Percentiles rank a stretch among this genome's conserved stretches.
phyloP scores from a whole-genome alignment of 345 rosid species.

The Eucalyptus camaldulensis region DNA sequence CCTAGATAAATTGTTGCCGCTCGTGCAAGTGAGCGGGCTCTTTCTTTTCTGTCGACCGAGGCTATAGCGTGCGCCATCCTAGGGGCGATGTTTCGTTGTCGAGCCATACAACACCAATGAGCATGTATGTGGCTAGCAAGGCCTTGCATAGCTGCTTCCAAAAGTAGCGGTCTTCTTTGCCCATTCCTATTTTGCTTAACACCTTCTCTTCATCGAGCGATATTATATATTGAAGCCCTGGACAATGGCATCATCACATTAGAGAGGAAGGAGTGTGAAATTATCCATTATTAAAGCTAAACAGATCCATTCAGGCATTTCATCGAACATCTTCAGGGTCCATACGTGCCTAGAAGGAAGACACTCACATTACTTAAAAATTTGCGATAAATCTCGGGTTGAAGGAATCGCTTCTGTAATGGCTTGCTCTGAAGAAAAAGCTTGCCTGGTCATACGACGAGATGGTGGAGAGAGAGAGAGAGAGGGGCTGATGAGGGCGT shows the following conservation, averaged over 20 bases:
- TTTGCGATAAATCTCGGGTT: neutral
- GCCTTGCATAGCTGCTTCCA: slow-evolving; percentile 86
- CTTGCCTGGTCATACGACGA: neutral
- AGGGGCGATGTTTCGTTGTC: slow-evolving; percentile 70
- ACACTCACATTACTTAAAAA: neutral
- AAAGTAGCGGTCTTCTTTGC: slow-evolving; percentile 48
- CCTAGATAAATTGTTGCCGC: slow-evolving; percentile 62
- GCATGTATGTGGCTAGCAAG: slow-evolving; percentile 51
- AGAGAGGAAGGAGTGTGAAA: neutral
- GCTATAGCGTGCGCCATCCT: slow-evolving; percentile 86
- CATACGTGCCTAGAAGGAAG: too few relatives aligned
- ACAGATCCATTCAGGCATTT: slow-evolving; percentile 1
- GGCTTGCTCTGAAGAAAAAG: neutral
- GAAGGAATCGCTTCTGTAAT: neutral
- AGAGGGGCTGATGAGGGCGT: neutral
- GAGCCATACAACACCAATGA: slow-evolving; percentile 49
- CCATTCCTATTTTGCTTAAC: slow-evolving; percentile 55
- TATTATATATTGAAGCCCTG: too few relatives aligned
- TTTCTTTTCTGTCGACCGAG: slow-evolving; percentile 63
- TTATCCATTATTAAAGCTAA: neutral
- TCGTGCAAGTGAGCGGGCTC: slow-evolving; percentile 67
- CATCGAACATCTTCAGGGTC: slow-evolving; percentile 1
- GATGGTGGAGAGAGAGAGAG: neutral
- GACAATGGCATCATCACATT: too few relatives aligned
- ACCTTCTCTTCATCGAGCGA: slow-evolving; percentile 16